phyloP scores from a whole-genome alignment of 108 stramenopile species.

The Nitzschia sp. region DNA sequence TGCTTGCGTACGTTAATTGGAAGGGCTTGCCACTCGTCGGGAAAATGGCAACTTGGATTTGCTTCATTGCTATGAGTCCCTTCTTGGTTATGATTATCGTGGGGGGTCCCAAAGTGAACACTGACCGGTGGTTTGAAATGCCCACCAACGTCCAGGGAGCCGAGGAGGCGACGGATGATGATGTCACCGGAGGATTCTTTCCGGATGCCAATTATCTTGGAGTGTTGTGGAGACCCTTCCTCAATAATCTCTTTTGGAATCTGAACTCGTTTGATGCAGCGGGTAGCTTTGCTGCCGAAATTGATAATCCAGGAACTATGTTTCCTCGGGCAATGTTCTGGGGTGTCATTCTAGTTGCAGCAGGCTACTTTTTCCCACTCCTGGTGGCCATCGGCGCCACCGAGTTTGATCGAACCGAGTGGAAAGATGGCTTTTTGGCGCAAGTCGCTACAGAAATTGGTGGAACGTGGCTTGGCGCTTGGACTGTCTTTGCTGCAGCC shows the following conservation, averaged over 20 bases:
- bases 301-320: slow-evolving; percentile 67
- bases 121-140: slow-evolving; percentile 76
- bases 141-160: not conserved
- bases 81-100: slow-evolving; percentile 82
- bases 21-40: slow-evolving; percentile 89
- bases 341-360: slow-evolving; percentile 61
- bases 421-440: slow-evolving; percentile 90
- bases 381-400: slow-evolving; percentile 74
- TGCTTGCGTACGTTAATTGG: slow-evolving; percentile 83
- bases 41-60: slow-evolving; percentile 76
- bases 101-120: slow-evolving; percentile 72
- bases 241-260: slow-evolving; percentile 98
- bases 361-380: slow-evolving; percentile 82
- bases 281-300: slow-evolving; percentile 86
- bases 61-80: slow-evolving; percentile 87
- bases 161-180: slow-evolving; percentile 31
- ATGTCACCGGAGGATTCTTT: slow-evolving; percentile 44
- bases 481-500: slow-evolving; percentile 91
- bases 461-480: slow-evolving; percentile 91
- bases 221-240: slow-evolving; percentile 85
- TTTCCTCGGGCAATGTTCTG: slow-evolving; percentile 83
- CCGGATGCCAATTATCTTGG: slow-evolving; percentile 51
- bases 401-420: slow-evolving; percentile 52
- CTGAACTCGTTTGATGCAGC: slow-evolving; percentile 90
- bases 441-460: slow-evolving; percentile 73